These are phyloP conservation scores for Pyrenophora seminiperda DNA, from an alignment of 2,329 filamentous ascomycete species.

Conservation along the genomic window DNA sequence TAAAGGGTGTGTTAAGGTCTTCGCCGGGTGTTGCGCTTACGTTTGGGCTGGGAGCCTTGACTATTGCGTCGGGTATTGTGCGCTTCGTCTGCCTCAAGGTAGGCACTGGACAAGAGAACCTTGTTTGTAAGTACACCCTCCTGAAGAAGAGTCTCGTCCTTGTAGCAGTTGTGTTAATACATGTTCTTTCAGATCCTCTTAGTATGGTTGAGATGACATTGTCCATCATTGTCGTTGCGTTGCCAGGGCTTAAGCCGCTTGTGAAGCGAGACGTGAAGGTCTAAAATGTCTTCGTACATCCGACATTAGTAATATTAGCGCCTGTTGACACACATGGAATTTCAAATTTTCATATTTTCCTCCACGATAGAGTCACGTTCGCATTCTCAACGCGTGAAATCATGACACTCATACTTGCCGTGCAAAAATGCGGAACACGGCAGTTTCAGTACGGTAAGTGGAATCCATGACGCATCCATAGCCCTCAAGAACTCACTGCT, in stretches of 20 bases:
- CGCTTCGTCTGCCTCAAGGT: conserved; percentile 26
- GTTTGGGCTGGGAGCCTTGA: conserved; percentile 24
- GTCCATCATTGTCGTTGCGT: conserved; percentile 29
- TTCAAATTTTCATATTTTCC: background rate
- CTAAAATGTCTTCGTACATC: background rate
- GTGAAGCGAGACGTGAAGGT: conserved; percentile 1
- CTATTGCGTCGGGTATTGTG: conserved; percentile 26
- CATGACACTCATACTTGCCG: too few species aligned
- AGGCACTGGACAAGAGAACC: conserved; percentile 29
- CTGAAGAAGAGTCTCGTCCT: rapidly evolving
- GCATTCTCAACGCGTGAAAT: too few species aligned
- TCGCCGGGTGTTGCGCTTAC: conserved; percentile 24
- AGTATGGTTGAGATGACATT: conserved; percentile 33
- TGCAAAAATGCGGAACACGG: too few species aligned
- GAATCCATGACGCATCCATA: too few species aligned
- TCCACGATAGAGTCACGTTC: too few species aligned
- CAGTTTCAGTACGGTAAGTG: too few species aligned
- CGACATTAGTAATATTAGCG: too few species aligned
- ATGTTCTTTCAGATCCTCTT: conserved; percentile 14
- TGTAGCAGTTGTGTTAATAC: background rate
- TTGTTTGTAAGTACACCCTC: conserved; percentile 27
- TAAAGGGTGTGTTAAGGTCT: conserved; percentile 12
- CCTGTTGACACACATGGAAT: background rate
- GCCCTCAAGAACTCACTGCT: too few species aligned
- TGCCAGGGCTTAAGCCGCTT: conserved; percentile 28